A percentile compares a stretch with the other conserved stretches of the same genome.
phyloP scores from a whole-genome alignment of 306 rosid species.

The Fagus sylvatica region DNA sequence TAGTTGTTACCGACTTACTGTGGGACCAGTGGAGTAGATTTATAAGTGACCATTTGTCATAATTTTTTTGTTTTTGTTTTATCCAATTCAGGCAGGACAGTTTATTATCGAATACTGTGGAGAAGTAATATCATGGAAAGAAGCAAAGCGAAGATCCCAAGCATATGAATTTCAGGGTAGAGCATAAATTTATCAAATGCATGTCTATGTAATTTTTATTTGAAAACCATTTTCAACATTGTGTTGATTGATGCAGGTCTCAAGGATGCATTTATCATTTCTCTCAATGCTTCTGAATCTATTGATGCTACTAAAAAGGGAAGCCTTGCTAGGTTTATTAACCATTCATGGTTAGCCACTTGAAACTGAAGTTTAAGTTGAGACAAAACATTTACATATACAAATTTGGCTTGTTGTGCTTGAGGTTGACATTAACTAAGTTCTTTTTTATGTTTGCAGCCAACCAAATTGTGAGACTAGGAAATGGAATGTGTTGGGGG shows the following conservation, averaged over 20 bases:
- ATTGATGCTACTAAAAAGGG: conserved; percentile 97
- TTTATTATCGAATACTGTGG: conserved; percentile 93
- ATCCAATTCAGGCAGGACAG: conserved; percentile 60
- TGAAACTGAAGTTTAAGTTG: conserved; percentile 15
- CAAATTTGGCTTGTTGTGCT: conserved; percentile 25
- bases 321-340: conserved; percentile 89
- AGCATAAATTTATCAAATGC: conserved; percentile 12
- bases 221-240: conserved; percentile 22
- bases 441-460: conserved; percentile 54
- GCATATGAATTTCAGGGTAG: conserved; percentile 83
- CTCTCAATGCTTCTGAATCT: conserved; percentile 84
- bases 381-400: conserved; percentile 11
- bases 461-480: conserved; percentile 95
- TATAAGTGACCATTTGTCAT: not conserved
- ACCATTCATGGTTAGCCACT: conserved; percentile 89
- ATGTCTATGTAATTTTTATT: conserved; percentile 16
- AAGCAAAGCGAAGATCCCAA: conserved; percentile 89
- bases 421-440: conserved; percentile 36
- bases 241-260: conserved; percentile 63
- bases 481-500: conserved; percentile 96
- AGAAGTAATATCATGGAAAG: conserved; percentile 96
- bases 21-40: not conserved
- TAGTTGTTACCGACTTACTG: not conserved
- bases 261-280: conserved; percentile 87
- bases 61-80: conserved; percentile 24